Percentiles rank a stretch among this genome's conserved stretches.
Conservation (phyloP, 805 yeast species). For the Kodamaea jinghongensis region DNA sequence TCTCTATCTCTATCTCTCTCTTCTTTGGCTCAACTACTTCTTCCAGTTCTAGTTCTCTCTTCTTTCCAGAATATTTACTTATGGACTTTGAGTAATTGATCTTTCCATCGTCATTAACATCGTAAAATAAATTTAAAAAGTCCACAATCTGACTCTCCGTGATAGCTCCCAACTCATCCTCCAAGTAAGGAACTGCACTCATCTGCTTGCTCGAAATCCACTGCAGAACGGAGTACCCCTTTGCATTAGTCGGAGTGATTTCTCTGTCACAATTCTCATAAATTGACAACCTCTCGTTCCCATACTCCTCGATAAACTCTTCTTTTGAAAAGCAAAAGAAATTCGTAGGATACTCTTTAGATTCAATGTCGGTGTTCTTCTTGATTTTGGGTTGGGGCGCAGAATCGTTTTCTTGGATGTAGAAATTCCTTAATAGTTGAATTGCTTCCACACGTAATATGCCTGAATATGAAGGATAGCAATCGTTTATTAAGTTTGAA, state of each 20-base stretch:
- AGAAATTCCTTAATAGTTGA: slow-evolving; percentile 74
- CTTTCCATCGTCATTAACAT: slow-evolving; percentile 20
- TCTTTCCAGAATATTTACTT: slow-evolving; percentile 15
- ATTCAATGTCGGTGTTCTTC: slow-evolving; percentile 59
- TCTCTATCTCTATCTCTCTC: too few species aligned
- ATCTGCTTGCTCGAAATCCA: slow-evolving; percentile 7
- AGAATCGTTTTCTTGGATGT: slow-evolving; percentile 76
- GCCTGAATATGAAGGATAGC: slow-evolving; percentile 70
- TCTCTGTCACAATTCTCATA: slow-evolving; percentile 17
- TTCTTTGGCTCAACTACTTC: too few species aligned
- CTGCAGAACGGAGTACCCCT: slow-evolving; percentile 20
- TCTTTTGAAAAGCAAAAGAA: slow-evolving; percentile 51
- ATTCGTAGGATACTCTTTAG: slow-evolving; percentile 54
- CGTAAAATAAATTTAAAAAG: slow-evolving; percentile 26
- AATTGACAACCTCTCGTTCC: slow-evolving; percentile 27
- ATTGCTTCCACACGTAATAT: slow-evolving; percentile 79
- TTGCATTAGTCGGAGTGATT: slow-evolving; percentile 22
- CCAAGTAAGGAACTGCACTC: slow-evolving; percentile 12
- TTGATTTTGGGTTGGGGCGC: slow-evolving; percentile 83
- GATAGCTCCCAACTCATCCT: slow-evolving; percentile 15
- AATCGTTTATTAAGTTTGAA: slow-evolving; percentile 18
- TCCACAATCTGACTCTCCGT: slow-evolving; percentile 17
- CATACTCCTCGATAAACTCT: slow-evolving; percentile 53
- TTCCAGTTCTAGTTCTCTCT: slow-evolving; percentile 5
- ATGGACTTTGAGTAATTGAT: slow-evolving; percentile 22